A percentile compares a stretch with the other conserved stretches of the same genome.
Conservation (phyloP, 768 basidiomycete species). For the Flagelloscypha sp. region DNA sequence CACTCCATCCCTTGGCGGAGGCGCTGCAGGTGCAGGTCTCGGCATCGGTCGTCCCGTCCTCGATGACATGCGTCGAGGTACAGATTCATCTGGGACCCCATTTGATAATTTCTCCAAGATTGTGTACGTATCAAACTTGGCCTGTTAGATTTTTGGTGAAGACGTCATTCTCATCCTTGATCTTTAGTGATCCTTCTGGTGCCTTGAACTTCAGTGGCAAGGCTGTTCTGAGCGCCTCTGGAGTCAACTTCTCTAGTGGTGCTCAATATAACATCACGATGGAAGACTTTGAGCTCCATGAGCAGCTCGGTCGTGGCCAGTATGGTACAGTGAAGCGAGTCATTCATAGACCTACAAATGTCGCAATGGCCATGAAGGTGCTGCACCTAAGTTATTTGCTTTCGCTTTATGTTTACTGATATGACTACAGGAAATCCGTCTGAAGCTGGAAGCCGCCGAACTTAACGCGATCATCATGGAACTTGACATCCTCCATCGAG, state of each 20-base stretch:
- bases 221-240: constrained; percentile 83
- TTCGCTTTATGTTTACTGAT: constrained; percentile 3
- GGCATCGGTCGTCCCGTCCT: constrained; percentile 58
- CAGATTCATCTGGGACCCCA: constrained; percentile 54
- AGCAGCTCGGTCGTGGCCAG: constrained; percentile 93
- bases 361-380: constrained; percentile 99
- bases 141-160: constrained; percentile 6
- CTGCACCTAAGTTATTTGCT: constrained; percentile 11
- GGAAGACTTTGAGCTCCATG: constrained; percentile 82
- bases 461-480: constrained; percentile 98
- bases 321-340: constrained; percentile 98
- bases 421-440: constrained; percentile 78
- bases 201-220: constrained; percentile 89
- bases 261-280: constrained; percentile 90
- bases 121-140: constrained; percentile 52
- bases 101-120: constrained; percentile 93
- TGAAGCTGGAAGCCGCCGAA: constrained; percentile 90
- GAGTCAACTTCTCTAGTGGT: constrained; percentile 81
- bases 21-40: constrained; percentile 58
- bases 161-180: constrained; percentile 7
- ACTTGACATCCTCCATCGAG: constrained; percentile 94
- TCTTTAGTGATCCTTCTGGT: constrained; percentile 85
- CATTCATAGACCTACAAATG: constrained; percentile 87
- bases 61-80: constrained; percentile 28
- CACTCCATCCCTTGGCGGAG: constrained; percentile 40